Evolutionary conservation across 495 filamentous ascomycete species (phyloP).

Genomic region (Penicillium salamii): DNA sequence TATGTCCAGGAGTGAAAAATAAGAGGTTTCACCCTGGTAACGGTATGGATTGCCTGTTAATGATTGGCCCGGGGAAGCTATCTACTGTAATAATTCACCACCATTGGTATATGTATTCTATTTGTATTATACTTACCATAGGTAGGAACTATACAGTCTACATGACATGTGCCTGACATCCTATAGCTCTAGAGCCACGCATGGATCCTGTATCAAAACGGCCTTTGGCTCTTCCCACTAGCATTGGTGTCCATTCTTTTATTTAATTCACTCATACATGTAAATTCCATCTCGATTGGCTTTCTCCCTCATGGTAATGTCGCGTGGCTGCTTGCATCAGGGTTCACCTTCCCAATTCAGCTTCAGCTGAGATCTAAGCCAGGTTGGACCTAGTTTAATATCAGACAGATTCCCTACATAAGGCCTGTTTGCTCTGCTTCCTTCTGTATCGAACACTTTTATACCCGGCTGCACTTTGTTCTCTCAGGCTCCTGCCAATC

Average conservation of each 20-base stretch:
- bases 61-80: constrained; percentile 12
- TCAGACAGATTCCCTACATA: constrained; percentile 7
- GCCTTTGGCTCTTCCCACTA: neutral
- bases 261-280: constrained; percentile 1
- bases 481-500: too few species aligned
- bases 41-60: neutral
- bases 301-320: constrained; percentile 2
- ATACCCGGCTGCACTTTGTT: too few species aligned
- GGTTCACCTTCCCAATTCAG: constrained; percentile 14
- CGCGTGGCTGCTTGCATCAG: neutral
- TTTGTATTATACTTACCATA: too few species aligned
- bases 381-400: neutral
- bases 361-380: neutral
- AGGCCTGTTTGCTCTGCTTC: constrained; percentile 1
- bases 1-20: constrained; percentile 1
- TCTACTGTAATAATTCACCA: constrained; percentile 12
- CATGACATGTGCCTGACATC: neutral
- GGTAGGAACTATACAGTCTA: too few species aligned
- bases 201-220: neutral
- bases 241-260: neutral
- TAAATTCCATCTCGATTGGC: neutral
- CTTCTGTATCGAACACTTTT: neutral
- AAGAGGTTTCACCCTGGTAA: constrained; percentile 14
- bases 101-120: constrained; percentile 6
- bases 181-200: neutral